Percentiles rank a stretch among this genome's conserved stretches.
Evolutionary conservation across 345 rosid genomes (phyloP).

Genomic region (Sisymbrium altissimum): DNA sequence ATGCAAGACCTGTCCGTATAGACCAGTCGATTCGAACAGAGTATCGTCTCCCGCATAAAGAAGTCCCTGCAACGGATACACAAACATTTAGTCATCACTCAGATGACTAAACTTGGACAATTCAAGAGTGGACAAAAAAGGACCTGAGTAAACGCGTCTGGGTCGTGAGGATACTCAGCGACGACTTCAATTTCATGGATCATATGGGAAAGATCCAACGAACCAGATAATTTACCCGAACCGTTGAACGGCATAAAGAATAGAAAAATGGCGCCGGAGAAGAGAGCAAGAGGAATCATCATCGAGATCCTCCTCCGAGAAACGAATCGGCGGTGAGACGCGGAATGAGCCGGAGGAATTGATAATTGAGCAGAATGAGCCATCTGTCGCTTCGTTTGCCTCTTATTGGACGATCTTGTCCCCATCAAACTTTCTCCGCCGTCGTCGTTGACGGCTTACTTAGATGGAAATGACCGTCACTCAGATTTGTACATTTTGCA

Average conservation of each 20-base stretch:
- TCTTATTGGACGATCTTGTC: constrained; percentile 39
- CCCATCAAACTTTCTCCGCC: constrained; percentile 35
- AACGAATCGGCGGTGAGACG: constrained; percentile 28
- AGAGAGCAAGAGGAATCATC: constrained; percentile 31
- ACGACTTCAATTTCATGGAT: constrained; percentile 47
- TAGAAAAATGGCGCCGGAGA: constrained; percentile 32
- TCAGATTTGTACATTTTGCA: not conserved
- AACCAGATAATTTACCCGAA: not conserved
- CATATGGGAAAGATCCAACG: not conserved
- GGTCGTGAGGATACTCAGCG: constrained; percentile 69
- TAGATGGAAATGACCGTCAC: not conserved
- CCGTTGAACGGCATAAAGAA: constrained; percentile 40
- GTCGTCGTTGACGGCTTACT: constrained; percentile 8
- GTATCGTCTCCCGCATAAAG: constrained; percentile 67
- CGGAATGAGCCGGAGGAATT: not conserved
- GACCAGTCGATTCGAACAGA: constrained; percentile 86
- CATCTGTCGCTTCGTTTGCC: constrained; percentile 33
- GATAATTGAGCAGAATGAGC: constrained; percentile 24
- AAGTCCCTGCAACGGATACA: constrained; percentile 65
- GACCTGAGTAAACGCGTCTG: constrained; percentile 75
- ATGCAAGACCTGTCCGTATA: constrained; percentile 39
- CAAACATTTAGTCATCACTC: not conserved
- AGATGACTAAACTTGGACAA: too few species aligned
- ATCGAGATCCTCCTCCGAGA: constrained; percentile 34
- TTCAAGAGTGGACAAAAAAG: not conserved